Evolutionary conservation across 768 basidiomycete species (phyloP).

Genomic region (Hericium alpestre): DNA sequence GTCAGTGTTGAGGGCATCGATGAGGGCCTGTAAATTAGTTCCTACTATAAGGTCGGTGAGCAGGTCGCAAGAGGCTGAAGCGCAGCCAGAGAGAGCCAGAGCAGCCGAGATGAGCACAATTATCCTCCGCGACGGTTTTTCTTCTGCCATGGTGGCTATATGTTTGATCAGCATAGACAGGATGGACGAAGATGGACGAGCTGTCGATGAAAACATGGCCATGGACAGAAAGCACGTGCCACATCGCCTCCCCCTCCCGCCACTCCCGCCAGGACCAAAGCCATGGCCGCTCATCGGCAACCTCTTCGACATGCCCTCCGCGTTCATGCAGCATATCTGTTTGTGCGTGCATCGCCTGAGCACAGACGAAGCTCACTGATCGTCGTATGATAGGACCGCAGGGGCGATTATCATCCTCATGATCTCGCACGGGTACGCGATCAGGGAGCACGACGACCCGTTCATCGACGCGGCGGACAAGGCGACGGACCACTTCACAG

Average conservation of each 20-base stretch:
- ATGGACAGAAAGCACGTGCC: no score
- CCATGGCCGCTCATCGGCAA: no score
- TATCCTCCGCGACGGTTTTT: slow-evolving; percentile 20
- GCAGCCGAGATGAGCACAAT: slow-evolving; percentile 58
- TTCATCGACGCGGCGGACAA: background rate
- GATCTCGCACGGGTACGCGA: background rate
- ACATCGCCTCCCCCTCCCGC: no score
- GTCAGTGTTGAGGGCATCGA: slow-evolving; percentile 75
- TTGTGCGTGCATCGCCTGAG: background rate
- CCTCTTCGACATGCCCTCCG: no score
- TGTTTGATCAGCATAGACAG: background rate
- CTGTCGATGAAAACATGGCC: background rate
- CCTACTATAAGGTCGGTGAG: slow-evolving; percentile 42
- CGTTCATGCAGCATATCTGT: background rate
- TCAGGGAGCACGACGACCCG: background rate
- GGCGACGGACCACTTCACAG: background rate
- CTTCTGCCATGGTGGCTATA: background rate
- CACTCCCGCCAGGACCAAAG: no score
- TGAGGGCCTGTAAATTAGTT: slow-evolving; percentile 91
- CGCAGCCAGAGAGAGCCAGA: slow-evolving; percentile 33
- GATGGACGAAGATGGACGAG: background rate
- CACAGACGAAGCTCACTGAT: background rate
- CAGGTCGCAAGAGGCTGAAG: background rate
- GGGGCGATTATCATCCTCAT: background rate
- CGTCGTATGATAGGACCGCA: background rate